Percentiles rank a stretch among this genome's conserved stretches.
These are phyloP conservation scores for Chaetomidium leptoderma DNA, from an alignment of 495 filamentous ascomycete genomes.

Conservation along the genomic window DNA sequence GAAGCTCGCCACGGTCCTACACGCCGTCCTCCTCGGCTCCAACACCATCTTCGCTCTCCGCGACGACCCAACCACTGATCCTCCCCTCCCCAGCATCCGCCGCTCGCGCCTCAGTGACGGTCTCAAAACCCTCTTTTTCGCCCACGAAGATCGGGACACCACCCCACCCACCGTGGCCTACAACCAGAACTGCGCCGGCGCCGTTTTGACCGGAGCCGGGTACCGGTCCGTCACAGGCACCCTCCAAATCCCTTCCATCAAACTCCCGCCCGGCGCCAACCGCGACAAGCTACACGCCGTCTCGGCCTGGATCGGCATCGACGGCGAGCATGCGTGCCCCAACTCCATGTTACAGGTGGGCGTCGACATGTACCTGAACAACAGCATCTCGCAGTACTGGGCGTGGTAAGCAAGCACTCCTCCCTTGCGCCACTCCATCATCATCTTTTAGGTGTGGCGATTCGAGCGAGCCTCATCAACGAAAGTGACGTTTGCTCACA, in stretches of 20 bases:
- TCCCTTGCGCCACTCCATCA: not conserved
- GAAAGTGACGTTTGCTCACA: too few relatives aligned
- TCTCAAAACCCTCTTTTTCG: conserved; percentile 44
- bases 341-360: conserved; percentile 6
- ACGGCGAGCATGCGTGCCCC: conserved; percentile 8
- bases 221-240: conserved; percentile 14
- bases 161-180: conserved; percentile 52
- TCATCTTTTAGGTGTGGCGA: too few relatives aligned
- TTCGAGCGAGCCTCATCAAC: too few relatives aligned
- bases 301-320: conserved; percentile 21
- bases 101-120: conserved; percentile 6
- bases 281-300: conserved; percentile 13
- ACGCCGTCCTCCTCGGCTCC: conserved; percentile 12
- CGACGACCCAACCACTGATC: conserved; percentile 2
- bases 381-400: conserved; percentile 2
- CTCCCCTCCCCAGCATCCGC: conserved; percentile 5
- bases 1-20: conserved; percentile 15
- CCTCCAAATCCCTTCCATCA: conserved; percentile 13
- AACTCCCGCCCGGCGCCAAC: conserved; percentile 12
- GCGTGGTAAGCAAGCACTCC: conserved; percentile 2
- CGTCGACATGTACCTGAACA: conserved; percentile 11
- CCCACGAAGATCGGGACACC: conserved; percentile 51
- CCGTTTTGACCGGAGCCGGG: conserved; percentile 40
- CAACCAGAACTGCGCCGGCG: conserved; percentile 20
- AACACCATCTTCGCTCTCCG: conserved; percentile 1